A percentile compares a stretch with the other conserved stretches of the same genome.
Evolutionary conservation across 441 rosid species (phyloP).

Genomic region (Viola pubescens): DNA sequence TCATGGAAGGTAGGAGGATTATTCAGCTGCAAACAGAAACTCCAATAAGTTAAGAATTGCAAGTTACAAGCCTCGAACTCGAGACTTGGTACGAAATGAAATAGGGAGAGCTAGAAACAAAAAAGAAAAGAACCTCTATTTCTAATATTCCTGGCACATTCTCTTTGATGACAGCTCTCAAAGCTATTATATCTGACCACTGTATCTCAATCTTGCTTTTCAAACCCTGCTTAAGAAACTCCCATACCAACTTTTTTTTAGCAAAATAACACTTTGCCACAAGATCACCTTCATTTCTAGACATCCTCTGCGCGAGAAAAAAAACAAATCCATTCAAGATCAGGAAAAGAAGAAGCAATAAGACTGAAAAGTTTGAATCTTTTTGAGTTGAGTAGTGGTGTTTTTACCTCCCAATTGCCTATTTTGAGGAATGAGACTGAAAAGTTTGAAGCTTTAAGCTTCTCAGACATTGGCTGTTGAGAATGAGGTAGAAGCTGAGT

Average conservation of each 20-base stretch:
- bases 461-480: constrained; percentile 16
- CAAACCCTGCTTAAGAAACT: constrained; percentile 28
- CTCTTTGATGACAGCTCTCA: constrained; percentile 23
- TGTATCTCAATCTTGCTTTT: constrained; percentile 47
- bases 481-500: neutral
- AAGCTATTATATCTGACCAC: constrained; percentile 45
- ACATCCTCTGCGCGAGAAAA: constrained; percentile 24
- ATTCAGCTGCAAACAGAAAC: constrained; percentile 20
- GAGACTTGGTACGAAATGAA: too few relatives aligned
- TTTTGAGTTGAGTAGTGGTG: neutral
- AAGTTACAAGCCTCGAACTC: too few relatives aligned
- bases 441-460: constrained; percentile 40
- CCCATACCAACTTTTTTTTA: constrained; percentile 48
- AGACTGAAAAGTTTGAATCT: neutral
- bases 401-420: constrained; percentile 46
- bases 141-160: constrained; percentile 32
- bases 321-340: neutral
- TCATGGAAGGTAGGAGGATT: constrained; percentile 32
- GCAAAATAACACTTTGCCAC: constrained; percentile 53
- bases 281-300: constrained; percentile 37
- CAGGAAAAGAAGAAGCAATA: neutral
- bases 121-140: constrained; percentile 16
- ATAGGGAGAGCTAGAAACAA: too few relatives aligned
- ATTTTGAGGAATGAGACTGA: constrained; percentile 29
- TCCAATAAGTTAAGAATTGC: too few relatives aligned